Evolutionary conservation across 2,329 filamentous ascomycete genomes (phyloP).

Genomic region (Botryotinia calthae): DNA sequence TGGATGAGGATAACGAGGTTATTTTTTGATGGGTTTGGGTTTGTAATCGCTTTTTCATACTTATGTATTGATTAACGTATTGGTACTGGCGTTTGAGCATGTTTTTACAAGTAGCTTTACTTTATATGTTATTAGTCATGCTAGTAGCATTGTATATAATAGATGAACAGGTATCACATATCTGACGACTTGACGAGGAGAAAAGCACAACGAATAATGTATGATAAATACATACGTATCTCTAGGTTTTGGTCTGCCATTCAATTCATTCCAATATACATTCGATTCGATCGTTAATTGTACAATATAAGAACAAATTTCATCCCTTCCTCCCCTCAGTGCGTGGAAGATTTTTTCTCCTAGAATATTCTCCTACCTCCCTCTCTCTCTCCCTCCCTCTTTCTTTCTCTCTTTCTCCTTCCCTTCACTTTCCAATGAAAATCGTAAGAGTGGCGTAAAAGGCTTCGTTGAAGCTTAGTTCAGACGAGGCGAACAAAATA

Average conservation of each 20-base stretch:
- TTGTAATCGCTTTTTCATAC: not conserved
- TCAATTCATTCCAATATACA: slow-evolving; percentile 8
- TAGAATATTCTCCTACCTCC: not conserved
- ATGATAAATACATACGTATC: not conserved
- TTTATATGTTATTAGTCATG: not conserved
- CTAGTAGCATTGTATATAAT: too few relatives aligned
- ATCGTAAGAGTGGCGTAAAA: slow-evolving; percentile 10
- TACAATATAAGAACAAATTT: slow-evolving; percentile 10
- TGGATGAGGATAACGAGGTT: not conserved
- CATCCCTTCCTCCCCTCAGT: not conserved
- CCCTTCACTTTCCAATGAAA: not conserved
- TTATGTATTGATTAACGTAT: not conserved
- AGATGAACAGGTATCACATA: too few relatives aligned
- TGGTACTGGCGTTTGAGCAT: not conserved
- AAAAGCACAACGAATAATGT: not conserved
- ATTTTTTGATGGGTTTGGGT: not conserved
- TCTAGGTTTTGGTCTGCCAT: not conserved
- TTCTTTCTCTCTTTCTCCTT: not conserved
- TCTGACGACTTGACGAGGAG: too few relatives aligned
- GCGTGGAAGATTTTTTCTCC: not conserved
- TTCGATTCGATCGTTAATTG: slow-evolving; percentile 4
- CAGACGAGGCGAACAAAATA: not conserved
- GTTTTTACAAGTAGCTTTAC: not conserved
- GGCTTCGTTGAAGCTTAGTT: not conserved
- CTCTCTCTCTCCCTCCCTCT: not conserved